Percentiles rank a stretch among this genome's conserved stretches.
Evolutionary conservation across 108 stramenopile genomes (phyloP).

Genomic region (Seminavis robusta): DNA sequence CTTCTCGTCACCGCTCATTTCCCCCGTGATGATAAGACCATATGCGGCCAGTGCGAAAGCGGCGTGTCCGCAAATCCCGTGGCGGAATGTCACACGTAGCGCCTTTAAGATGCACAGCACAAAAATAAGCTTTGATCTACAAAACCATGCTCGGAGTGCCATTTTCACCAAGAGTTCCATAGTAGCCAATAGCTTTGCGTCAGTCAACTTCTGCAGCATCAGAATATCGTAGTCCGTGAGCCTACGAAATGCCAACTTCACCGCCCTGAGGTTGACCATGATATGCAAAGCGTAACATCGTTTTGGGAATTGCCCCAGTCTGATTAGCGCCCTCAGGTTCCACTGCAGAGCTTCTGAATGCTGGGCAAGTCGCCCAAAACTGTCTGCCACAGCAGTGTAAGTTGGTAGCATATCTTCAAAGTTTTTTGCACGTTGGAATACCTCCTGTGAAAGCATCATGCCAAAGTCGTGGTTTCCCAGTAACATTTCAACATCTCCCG

Average conservation of each 20-base stretch:
- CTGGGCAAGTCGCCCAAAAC: constrained; percentile 19
- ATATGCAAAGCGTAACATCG: constrained; percentile 13
- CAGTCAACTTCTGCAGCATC: constrained; percentile 1
- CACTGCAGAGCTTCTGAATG: constrained; percentile 12
- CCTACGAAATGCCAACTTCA: constrained; percentile 6
- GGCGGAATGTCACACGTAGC: constrained; percentile 16
- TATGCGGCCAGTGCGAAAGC: constrained; percentile 25
- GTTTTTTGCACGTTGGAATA: constrained; percentile 3
- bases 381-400: constrained; percentile 3
- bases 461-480: constrained; percentile 19
- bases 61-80: constrained; percentile 14
- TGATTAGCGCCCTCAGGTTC: constrained; percentile 3
- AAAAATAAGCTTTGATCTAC: constrained; percentile 9
- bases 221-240: constrained; percentile 22
- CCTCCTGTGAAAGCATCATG: constrained; percentile 6
- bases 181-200: constrained; percentile 3
- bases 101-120: constrained; percentile 14
- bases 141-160: constrained; percentile 13
- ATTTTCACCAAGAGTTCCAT: constrained; percentile 16
- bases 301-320: constrained; percentile 7
- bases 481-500: constrained; percentile 18
- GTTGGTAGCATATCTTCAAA: constrained; percentile 28
- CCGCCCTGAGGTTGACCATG: constrained; percentile 1
- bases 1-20: too few relatives aligned
- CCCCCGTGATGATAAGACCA: too few relatives aligned